Evolutionary conservation across 495 filamentous ascomycete genomes (phyloP), one percentile per base, ranked within the genome.

Genomic region (Penicillium bovifimosum): DNA sequence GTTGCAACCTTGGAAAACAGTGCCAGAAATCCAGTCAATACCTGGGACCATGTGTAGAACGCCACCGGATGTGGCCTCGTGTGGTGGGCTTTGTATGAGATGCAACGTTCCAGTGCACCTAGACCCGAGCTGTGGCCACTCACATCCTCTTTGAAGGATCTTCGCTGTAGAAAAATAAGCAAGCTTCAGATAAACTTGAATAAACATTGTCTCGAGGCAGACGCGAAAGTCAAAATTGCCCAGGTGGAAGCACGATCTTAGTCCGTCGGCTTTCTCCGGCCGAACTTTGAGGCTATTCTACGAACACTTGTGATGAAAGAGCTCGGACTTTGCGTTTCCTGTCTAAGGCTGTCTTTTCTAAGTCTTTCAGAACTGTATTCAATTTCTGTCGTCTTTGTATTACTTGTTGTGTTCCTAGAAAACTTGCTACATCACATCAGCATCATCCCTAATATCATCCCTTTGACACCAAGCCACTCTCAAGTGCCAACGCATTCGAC

Each of bases 371-470:
- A 24, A 24, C 20, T 24, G 20, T 24, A 24, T 24, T 24, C 20
- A 24, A 24, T 2, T 24, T 24, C 4, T 24, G 4, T 24, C 20
- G 20, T 24, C 4, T 24, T 24, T 24, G 20, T 24, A 24, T 24
- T 24, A 2, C 4, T 24, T 24, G 2, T 24, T 24, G 20, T 24
- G 20, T 24, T 24, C 20, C 20, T 24, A 4, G 20, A 24, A 24
- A 24, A 24, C 20, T 24, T 24, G 20, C 20, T 24, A 24, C 17
- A 48, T 72, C 31, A 53, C 59, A 38, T 67, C 66, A 5, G 63
- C 64, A n/a, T 71, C 62, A 62, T 60, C 28, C 59, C 62, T 32
- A 60, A 64, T 39, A 58, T 58, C 34, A 54, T 63, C 0, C 57
- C 61, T 20, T 36, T 66, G 1, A 33, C 47, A 9, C 41, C 59